phyloP scores from a whole-genome alignment of 2,329 filamentous ascomycete genomes.

The Fusarium sororula region DNA sequence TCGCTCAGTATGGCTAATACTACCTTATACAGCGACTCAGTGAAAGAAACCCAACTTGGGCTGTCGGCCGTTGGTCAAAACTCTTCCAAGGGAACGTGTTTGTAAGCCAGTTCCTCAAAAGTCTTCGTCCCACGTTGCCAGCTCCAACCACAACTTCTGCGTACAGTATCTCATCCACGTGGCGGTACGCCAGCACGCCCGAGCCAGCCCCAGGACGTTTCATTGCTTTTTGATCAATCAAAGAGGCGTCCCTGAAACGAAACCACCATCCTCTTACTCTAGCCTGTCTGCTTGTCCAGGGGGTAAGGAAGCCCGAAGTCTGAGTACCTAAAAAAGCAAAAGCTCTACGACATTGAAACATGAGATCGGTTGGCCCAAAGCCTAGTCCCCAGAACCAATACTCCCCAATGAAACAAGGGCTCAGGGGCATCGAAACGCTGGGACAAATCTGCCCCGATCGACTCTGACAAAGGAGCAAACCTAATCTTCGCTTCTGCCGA shows the following conservation, averaged over 20 bases:
- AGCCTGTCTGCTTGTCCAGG: conserved; percentile 7
- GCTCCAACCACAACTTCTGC: conserved; percentile 5
- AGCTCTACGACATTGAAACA: conserved; percentile 36
- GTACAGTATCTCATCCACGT: conserved; percentile 35
- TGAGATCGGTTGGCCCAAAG: conserved; percentile 35
- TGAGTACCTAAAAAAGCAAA: conserved; percentile 34
- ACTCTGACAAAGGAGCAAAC: conserved; percentile 27
- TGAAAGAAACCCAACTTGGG: background rate
- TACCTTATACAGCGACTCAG: background rate
- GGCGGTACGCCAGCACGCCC: conserved; percentile 28
- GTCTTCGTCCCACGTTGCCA: conserved; percentile 13
- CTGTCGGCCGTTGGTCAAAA: background rate
- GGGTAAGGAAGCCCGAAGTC: conserved; percentile 19
- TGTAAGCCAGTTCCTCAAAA: conserved; percentile 14
- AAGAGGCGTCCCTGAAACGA: conserved; percentile 25
- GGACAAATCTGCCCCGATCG: conserved; percentile 14
- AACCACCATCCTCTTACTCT: conserved; percentile 1
- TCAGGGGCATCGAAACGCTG: conserved; percentile 25
- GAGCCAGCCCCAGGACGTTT: conserved; percentile 24
- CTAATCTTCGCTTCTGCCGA: conserved; percentile 4
- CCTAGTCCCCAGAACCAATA: conserved; percentile 28
- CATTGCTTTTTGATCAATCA: conserved; percentile 22
- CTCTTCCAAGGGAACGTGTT: background rate
- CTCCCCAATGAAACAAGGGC: conserved; percentile 39
- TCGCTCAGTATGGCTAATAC: background rate